Conservation (phyloP, 2,329 filamentous ascomycete species). For the Zasmidium citrigriseum region DNA sequence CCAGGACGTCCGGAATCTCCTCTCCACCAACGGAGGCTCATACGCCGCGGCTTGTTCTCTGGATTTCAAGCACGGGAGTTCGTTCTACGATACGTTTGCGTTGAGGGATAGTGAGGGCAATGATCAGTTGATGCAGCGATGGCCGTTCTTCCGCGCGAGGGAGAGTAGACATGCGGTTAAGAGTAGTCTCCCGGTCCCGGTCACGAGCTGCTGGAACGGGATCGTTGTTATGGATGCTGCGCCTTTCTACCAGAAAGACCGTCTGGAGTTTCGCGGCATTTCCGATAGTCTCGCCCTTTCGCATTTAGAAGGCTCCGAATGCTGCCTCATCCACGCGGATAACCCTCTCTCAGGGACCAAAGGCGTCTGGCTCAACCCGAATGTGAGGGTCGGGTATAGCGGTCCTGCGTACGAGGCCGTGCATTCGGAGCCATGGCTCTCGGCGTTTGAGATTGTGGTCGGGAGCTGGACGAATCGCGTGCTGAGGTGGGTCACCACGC, state of each 20-base stretch:
- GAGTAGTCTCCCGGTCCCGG: conserved; percentile 55
- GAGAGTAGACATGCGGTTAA: conserved; percentile 57
- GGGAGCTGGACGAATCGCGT: conserved; percentile 63
- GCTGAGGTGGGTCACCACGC: conserved; percentile 46
- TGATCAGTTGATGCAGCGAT: conserved; percentile 55
- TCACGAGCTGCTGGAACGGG: conserved; percentile 69
- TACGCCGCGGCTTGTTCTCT: conserved; percentile 65
- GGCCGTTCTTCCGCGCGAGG: conserved; percentile 60
- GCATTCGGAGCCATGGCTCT: conserved; percentile 19
- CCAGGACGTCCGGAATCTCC: conserved; percentile 57
- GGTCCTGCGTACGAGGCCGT: conserved; percentile 54
- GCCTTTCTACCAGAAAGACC: conserved; percentile 52
- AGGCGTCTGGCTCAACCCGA: conserved; percentile 69
- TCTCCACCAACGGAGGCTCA: conserved; percentile 59
- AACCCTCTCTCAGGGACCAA: conserved; percentile 57
- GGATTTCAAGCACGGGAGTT: conserved; percentile 57
- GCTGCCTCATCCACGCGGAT: conserved; percentile 74
- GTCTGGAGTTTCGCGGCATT: conserved; percentile 64
- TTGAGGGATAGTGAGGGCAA: conserved; percentile 56
- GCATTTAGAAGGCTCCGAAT: conserved; percentile 76
- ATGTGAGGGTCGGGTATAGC: conserved; percentile 68
- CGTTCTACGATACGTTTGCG: conserved; percentile 65
- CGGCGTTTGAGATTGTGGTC: conserved; percentile 47
- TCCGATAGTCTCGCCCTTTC: conserved; percentile 59
- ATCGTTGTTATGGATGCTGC: conserved; percentile 52